A percentile compares a stretch with the other conserved stretches of the same genome.
phyloP scores from a whole-genome alignment of 2,329 filamentous ascomycete species.

The Colletotrichum musae region DNA sequence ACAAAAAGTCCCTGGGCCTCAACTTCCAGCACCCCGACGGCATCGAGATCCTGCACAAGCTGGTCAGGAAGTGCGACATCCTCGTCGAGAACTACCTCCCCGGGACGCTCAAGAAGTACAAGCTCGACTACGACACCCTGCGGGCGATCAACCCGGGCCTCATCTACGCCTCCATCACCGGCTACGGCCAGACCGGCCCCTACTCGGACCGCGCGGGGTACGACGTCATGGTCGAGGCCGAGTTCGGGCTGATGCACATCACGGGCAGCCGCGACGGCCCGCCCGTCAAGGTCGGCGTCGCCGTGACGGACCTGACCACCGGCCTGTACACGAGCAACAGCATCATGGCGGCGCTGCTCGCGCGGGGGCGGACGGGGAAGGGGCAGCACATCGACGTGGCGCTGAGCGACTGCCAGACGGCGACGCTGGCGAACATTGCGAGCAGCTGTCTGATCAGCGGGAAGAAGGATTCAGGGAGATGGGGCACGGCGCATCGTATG shows the following conservation, averaged over 20 bases:
- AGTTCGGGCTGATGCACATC: conserved; percentile 99
- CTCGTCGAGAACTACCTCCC: conserved; percentile 98
- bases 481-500: conserved; percentile 95
- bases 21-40: conserved; percentile 91
- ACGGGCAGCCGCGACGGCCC: conserved; percentile 90
- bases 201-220: conserved; percentile 92
- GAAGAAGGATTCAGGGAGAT: conserved; percentile 87
- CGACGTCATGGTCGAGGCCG: conserved; percentile 99
- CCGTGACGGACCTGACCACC: conserved; percentile 95
- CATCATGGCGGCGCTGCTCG: conserved; percentile 93
- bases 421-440: conserved; percentile 94
- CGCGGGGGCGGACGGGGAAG: conserved; percentile 78
- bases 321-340: conserved; percentile 95
- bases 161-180: conserved; percentile 96
- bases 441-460: conserved; percentile 92
- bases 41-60: conserved; percentile 87
- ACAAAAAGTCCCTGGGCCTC: conserved; percentile 94
- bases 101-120: conserved; percentile 89
- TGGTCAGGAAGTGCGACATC: conserved; percentile 89
- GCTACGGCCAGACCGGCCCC: conserved; percentile 95
- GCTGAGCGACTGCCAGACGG: conserved; percentile 94
- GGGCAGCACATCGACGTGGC: conserved; percentile 95
- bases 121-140: conserved; percentile 88
- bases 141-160: conserved; percentile 85
- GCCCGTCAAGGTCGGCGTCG: conserved; percentile 97